phyloP scores from a whole-genome alignment of 345 rosid genomes.

The Rhizophora mangle region DNA sequence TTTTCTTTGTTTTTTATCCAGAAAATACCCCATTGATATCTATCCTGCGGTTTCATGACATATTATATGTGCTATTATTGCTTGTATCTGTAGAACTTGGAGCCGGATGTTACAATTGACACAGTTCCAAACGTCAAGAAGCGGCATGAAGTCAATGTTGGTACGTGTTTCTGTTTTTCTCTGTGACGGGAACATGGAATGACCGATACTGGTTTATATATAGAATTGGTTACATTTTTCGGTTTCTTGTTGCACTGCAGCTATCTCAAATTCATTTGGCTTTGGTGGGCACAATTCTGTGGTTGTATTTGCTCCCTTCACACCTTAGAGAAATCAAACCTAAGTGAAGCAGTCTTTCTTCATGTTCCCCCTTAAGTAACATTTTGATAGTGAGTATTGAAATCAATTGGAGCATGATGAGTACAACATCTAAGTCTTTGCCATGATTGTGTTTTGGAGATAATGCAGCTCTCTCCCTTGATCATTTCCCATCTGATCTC shows the following conservation, averaged over 20 bases:
- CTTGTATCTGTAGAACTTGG: constrained; percentile 41
- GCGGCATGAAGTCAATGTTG: constrained; percentile 50
- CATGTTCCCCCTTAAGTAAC: not conserved
- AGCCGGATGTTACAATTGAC: constrained; percentile 53
- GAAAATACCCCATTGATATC: too few relatives aligned
- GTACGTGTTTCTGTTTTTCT: constrained; percentile 27
- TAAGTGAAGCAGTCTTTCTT: constrained; percentile 2
- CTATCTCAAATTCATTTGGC: constrained; percentile 60
- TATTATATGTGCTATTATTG: not conserved
- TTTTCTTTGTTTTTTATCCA: too few relatives aligned
- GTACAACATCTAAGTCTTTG: too few relatives aligned
- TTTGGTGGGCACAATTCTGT: constrained; percentile 69
- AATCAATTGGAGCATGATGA: not conserved
- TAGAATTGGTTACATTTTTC: not conserved
- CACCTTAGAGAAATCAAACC: constrained; percentile 20
- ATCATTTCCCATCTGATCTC: too few relatives aligned
- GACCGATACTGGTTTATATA: too few relatives aligned
- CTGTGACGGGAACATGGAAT: too few relatives aligned
- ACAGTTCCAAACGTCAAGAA: constrained; percentile 63
- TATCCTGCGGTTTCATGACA: not conserved
- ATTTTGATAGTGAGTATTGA: too few relatives aligned
- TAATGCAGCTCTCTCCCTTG: too few relatives aligned
- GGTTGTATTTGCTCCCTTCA: constrained; percentile 60
- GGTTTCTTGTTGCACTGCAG: constrained; percentile 24
- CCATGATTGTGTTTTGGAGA: too few relatives aligned